These are phyloP conservation scores for Tolypocladium inflatum DNA, from an alignment of 2,329 filamentous ascomycete species.

Conservation along the genomic window DNA sequence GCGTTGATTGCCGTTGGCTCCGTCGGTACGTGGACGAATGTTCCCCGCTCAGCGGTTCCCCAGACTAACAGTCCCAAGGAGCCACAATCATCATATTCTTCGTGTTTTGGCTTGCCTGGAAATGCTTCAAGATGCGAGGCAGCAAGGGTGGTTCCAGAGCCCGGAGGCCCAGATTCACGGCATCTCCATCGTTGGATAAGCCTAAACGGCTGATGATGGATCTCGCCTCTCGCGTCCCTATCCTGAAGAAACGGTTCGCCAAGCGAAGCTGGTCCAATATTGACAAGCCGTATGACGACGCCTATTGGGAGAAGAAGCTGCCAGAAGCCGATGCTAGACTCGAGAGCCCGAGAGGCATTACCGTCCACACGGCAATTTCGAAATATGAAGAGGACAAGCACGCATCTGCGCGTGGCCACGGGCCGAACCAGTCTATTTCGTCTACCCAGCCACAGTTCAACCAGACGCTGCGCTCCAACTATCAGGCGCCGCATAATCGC, in stretches of 20 bases:
- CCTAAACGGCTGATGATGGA: constrained; percentile 5
- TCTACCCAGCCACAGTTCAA: constrained; percentile 6
- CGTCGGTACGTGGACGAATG: constrained; percentile 7
- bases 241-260: constrained; percentile 22
- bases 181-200: background rate
- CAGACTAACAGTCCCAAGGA: constrained; percentile 13
- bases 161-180: constrained; percentile 10
- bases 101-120: constrained; percentile 34
- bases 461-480: constrained; percentile 6
- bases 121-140: constrained; percentile 12
- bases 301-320: constrained; percentile 5
- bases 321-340: background rate
- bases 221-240: constrained; percentile 20
- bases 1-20: constrained; percentile 10
- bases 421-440: constrained; percentile 3
- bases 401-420: background rate
- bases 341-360: background rate
- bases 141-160: constrained; percentile 23
- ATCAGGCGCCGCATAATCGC: constrained; percentile 20
- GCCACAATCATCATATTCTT: constrained; percentile 35
- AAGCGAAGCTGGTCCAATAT: constrained; percentile 24
- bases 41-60: background rate
- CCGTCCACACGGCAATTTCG: constrained; percentile 6
- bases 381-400: background rate
- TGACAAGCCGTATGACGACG: constrained; percentile 15